phyloP scores from a whole-genome alignment of 768 basidiomycete genomes.

The Megacollybia marginata region DNA sequence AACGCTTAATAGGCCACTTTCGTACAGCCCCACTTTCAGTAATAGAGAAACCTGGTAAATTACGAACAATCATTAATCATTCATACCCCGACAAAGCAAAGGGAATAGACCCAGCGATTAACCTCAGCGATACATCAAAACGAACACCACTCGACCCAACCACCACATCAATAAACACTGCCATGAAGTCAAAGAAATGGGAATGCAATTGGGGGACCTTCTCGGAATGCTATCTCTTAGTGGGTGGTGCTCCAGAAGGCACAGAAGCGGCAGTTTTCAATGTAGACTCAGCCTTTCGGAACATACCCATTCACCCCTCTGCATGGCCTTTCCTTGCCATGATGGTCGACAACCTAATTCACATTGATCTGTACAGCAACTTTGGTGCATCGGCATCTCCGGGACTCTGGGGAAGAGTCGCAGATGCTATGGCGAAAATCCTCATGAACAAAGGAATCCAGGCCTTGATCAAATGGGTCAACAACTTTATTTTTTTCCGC shows the following conservation, averaged over 20 bases:
- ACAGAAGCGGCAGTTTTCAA: constrained; percentile 29
- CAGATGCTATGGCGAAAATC: constrained; percentile 23
- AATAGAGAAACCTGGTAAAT: constrained; percentile 14
- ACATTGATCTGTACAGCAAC: constrained; percentile 19
- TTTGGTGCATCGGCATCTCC: constrained; percentile 23
- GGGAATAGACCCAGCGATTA: not conserved
- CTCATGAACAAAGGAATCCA: constrained; percentile 7
- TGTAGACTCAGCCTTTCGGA: constrained; percentile 27
- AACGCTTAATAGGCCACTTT: constrained; percentile 16
- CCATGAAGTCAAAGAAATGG: constrained; percentile 17
- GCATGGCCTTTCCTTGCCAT: constrained; percentile 18
- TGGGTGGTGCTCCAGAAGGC: constrained; percentile 22
- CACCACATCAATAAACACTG: constrained; percentile 16
- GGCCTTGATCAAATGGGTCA: constrained; percentile 18
- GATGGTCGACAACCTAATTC: constrained; percentile 12
- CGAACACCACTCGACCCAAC: constrained; percentile 3
- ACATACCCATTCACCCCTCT: constrained; percentile 22
- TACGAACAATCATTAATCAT: constrained; percentile 19
- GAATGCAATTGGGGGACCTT: constrained; percentile 26
- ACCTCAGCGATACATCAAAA: not conserved
- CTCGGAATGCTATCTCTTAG: constrained; percentile 11
- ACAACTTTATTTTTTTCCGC: constrained; percentile 21
- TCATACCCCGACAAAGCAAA: constrained; percentile 9
- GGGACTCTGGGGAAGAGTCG: constrained; percentile 23
- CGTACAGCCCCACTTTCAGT: constrained; percentile 19